phyloP scores from a whole-genome alignment of 2,329 filamentous ascomycete species.

The Phialophora macrospora region DNA sequence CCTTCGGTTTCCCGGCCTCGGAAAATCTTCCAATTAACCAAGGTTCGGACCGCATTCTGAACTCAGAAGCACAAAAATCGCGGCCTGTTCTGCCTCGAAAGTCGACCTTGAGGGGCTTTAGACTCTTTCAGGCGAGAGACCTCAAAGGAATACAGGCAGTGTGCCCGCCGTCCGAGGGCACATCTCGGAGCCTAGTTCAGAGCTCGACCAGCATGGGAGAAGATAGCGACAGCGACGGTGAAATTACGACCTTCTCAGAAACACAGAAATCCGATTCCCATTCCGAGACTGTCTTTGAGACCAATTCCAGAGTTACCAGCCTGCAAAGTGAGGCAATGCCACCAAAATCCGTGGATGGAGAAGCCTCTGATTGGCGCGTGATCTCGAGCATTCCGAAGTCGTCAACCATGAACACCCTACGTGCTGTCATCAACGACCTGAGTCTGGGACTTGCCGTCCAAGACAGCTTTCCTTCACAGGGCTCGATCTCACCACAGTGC shows the following conservation, averaged over 20 bases:
- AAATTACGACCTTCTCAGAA: background rate
- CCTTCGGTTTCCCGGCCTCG: background rate
- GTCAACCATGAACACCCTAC: conserved; percentile 14
- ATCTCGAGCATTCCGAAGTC: conserved; percentile 16
- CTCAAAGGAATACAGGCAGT: background rate
- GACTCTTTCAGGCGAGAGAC: conserved; percentile 13
- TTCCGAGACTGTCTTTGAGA: conserved; percentile 20
- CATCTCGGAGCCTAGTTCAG: background rate
- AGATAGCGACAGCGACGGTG: background rate
- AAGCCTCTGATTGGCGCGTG: background rate
- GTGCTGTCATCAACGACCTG: conserved; percentile 13
- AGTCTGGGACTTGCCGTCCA: background rate
- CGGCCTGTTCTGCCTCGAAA: conserved; percentile 18
- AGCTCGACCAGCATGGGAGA: conserved; percentile 20
- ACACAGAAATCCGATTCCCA: background rate
- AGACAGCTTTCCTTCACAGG: too few relatives aligned
- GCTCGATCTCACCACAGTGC: background rate
- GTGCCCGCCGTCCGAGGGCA: background rate
- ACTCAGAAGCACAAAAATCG: background rate
- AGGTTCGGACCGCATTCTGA: background rate
- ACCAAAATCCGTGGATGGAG: background rate
- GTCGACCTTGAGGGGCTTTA: conserved; percentile 23
- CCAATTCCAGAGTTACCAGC: conserved; percentile 6
- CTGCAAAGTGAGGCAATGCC: background rate
- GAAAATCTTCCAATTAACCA: background rate